Percentiles rank a stretch among this genome's conserved stretches.
Conservation (phyloP, 116 monocot genomes). For the Phalaenopsis hybrid region DNA sequence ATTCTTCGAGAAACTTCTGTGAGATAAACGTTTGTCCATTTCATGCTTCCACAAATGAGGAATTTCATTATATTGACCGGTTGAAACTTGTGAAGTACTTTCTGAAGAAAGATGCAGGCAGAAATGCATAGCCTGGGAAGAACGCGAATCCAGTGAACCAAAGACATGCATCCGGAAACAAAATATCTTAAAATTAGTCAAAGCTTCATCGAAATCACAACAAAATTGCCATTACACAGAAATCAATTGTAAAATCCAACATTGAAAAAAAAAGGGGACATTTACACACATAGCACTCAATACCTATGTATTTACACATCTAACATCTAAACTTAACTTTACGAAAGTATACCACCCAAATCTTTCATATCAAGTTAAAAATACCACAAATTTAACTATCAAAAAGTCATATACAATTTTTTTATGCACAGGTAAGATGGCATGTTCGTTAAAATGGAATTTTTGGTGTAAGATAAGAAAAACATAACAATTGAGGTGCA, state of each 20-base stretch:
- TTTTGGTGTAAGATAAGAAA: no score
- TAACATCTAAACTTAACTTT: no score
- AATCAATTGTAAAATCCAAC: constrained; percentile 1
- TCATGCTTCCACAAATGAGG: constrained; percentile 19
- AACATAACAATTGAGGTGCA: no score
- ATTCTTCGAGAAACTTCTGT: constrained; percentile 8
- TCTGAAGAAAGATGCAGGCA: constrained; percentile 46
- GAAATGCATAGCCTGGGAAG: constrained; percentile 37
- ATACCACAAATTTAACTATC: no score
- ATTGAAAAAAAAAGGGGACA: no score
- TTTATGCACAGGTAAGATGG: no score
- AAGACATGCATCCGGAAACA: neutral
- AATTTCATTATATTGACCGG: constrained; percentile 9
- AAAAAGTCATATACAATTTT: no score
- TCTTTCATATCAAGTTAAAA: no score
- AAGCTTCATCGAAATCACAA: neutral
- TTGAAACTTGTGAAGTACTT: constrained; percentile 15
- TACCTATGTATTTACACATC: no score
- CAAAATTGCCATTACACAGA: neutral
- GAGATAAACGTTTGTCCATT: constrained; percentile 4
- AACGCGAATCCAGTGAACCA: constrained; percentile 5
- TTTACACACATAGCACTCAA: no score
- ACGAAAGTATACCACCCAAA: no score
- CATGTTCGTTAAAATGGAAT: no score
- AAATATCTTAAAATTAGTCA: neutral